Evolutionary conservation across 2,329 filamentous ascomycete species (phyloP).

Genomic region (Cadophora sp.): DNA sequence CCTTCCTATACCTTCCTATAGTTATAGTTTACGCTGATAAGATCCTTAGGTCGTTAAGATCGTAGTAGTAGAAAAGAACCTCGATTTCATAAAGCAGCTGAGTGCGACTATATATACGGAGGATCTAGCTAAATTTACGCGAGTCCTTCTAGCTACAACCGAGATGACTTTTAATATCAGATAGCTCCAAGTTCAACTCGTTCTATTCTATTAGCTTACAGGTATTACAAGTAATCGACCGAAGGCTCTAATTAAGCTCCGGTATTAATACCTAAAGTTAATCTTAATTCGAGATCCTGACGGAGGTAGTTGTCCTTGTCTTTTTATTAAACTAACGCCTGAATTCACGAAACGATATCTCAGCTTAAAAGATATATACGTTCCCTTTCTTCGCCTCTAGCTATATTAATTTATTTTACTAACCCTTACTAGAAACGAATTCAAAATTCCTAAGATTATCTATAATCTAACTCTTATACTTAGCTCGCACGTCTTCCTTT

Average conservation of each 20-base stretch:
- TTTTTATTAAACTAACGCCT: neutral
- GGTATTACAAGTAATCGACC: neutral
- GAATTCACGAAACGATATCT: too few species aligned
- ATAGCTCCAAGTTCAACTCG: neutral
- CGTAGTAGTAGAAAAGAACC: neutral
- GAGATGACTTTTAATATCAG: neutral
- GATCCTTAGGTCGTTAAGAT: conserved; percentile 3
- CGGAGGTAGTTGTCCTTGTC: too few species aligned
- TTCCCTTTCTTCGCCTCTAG: too few species aligned
- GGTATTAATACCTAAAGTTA: neutral
- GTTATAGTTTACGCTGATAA: neutral
- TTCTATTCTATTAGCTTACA: conserved; percentile 1
- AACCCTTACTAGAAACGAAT: too few species aligned
- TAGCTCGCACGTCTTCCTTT: too few species aligned
- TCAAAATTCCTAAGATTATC: conserved; percentile 1
- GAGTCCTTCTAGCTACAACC: conserved; percentile 5
- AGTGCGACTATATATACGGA: conserved; percentile 1
- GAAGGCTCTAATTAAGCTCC: neutral
- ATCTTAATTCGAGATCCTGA: neutral
- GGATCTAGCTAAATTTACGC: neutral
- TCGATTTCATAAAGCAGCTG: neutral
- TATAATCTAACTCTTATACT: neutral
- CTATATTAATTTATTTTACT: too few species aligned
- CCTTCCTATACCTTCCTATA: neutral
- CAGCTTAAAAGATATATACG: too few species aligned